These are phyloP conservation scores for Lactarius hengduanensis DNA, from an alignment of 768 basidiomycete genomes.

Conservation along the genomic window DNA sequence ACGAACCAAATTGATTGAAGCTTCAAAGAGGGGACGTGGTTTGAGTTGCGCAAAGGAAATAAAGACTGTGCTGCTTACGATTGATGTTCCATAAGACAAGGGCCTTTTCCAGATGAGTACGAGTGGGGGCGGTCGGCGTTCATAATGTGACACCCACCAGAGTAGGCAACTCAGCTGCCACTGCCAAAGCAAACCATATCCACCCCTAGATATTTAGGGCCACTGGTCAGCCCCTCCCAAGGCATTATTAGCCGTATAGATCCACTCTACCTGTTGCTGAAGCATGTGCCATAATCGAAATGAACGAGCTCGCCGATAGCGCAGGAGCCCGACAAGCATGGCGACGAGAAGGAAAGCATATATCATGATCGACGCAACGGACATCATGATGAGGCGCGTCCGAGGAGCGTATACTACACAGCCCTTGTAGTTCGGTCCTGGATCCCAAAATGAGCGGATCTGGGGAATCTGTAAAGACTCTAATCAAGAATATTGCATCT, in stretches of 20 bases:
- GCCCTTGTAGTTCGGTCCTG: constrained; percentile 10
- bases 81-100: constrained; percentile 9
- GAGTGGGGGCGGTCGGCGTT: background rate
- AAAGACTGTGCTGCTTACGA: background rate
- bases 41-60: background rate
- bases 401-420: background rate
- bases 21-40: background rate
- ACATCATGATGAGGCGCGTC: constrained; percentile 9
- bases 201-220: constrained; percentile 11
- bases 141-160: background rate
- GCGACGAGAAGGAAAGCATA: constrained; percentile 13
- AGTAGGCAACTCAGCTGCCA: constrained; percentile 18
- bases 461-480: background rate
- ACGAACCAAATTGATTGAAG: constrained; percentile 12
- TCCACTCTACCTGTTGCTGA: constrained; percentile 7
- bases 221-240: background rate
- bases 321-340: constrained; percentile 16
- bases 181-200: constrained; percentile 19
- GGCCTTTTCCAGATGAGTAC: background rate
- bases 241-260: too few relatives aligned
- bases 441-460: constrained; percentile 9
- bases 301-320: background rate
- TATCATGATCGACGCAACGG: background rate
- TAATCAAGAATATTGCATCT: background rate
- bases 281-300: constrained; percentile 17